Conservation (phyloP, 2,329 filamentous ascomycete genomes). For the Rutstroemia sp. region DNA sequence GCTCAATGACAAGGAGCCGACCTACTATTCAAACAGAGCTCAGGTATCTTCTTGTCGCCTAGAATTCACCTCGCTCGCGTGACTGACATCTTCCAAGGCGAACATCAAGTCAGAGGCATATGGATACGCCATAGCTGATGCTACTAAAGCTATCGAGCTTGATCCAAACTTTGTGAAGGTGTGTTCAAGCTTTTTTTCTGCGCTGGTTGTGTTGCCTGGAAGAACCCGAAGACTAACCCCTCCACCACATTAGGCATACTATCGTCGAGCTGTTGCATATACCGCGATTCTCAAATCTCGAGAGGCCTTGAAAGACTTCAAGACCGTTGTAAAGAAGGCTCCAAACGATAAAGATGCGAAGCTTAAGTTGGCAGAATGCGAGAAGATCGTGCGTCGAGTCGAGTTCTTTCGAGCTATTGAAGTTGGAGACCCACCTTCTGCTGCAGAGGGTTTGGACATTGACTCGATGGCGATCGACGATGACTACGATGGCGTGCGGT, state of each 20-base stretch:
- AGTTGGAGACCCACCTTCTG: constrained; percentile 83
- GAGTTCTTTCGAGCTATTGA: constrained; percentile 96
- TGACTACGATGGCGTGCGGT: constrained; percentile 73
- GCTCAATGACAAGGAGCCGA: constrained; percentile 72
- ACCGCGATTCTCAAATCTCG: constrained; percentile 84
- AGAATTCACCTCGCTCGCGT: constrained; percentile 34
- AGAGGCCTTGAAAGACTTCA: constrained; percentile 89
- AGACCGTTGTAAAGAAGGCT: constrained; percentile 78
- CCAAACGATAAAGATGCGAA: constrained; percentile 86
- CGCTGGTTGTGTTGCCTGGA: not conserved
- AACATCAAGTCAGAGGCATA: constrained; percentile 95
- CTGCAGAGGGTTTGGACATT: constrained; percentile 82
- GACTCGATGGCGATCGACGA: constrained; percentile 77
- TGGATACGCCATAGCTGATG: constrained; percentile 86
- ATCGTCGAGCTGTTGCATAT: constrained; percentile 84
- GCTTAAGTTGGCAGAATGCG: constrained; percentile 84
- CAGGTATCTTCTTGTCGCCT: constrained; percentile 54
- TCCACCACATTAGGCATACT: constrained; percentile 63
- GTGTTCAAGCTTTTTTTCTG: constrained; percentile 17
- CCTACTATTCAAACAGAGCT: constrained; percentile 90
- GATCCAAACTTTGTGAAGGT: constrained; percentile 88
- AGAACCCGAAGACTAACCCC: not conserved
- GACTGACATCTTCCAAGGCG: constrained; percentile 55
- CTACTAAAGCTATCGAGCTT: constrained; percentile 83
- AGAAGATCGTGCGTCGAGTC: constrained; percentile 86